A percentile compares a stretch with the other conserved stretches of the same genome.
These are phyloP conservation scores for Sugiyamaella chiloensis DNA, from an alignment of 805 yeast species.

Conservation along the genomic window DNA sequence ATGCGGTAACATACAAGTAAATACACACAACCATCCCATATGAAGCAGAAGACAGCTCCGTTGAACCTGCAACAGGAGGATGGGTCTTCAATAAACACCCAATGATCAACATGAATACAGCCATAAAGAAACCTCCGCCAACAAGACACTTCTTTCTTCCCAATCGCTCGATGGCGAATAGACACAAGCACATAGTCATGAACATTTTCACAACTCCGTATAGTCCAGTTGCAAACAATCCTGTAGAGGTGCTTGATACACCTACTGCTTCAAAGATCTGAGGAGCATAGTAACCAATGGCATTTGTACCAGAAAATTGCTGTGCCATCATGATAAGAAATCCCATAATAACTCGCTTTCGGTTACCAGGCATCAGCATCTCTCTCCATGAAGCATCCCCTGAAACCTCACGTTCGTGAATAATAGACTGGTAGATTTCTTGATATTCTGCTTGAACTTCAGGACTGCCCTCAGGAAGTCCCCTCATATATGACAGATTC, in stretches of 20 bases:
- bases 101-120: conserved; percentile 22
- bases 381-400: conserved; percentile 23
- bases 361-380: conserved; percentile 9
- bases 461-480: conserved; percentile 46
- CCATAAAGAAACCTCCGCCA: conserved; percentile 26
- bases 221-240: conserved; percentile 50
- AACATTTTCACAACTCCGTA: conserved; percentile 46
- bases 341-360: conserved; percentile 13
- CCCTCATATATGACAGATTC: conserved; percentile 42
- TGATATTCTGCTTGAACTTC: conserved; percentile 49
- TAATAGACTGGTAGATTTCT: conserved; percentile 49
- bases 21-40: conserved; percentile 19
- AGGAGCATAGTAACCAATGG: conserved; percentile 49
- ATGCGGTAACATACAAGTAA: conserved; percentile 18
- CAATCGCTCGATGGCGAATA: conserved; percentile 26
- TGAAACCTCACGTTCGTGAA: conserved; percentile 36
- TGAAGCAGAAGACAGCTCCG: conserved; percentile 15
- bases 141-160: conserved; percentile 27
- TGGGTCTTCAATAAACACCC: conserved; percentile 24
- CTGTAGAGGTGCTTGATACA: conserved; percentile 43
- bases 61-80: conserved; percentile 30
- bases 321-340: conserved; percentile 36
- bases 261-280: conserved; percentile 50
- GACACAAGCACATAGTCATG: conserved; percentile 22
- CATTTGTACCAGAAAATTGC: conserved; percentile 24